phyloP scores from a whole-genome alignment of 768 basidiomycete genomes.

The Fistulinella prunicolor region DNA sequence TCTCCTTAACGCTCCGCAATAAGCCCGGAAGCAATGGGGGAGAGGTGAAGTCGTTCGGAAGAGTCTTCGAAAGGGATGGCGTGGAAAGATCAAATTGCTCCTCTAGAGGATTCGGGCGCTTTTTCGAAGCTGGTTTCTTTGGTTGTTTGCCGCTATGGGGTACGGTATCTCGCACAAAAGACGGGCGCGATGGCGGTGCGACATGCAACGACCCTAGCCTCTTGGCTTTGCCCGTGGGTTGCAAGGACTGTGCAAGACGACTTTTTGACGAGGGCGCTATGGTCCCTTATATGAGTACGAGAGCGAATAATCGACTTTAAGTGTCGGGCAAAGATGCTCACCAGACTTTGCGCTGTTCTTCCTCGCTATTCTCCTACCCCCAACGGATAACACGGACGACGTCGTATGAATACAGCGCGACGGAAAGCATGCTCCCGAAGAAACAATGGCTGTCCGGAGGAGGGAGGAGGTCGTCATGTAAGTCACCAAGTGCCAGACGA shows the following conservation, averaged over 20 bases:
- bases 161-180: conserved; percentile 15
- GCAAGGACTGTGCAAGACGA: conserved; percentile 27
- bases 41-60: conserved; percentile 51
- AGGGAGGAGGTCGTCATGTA: conserved; percentile 5
- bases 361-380: conserved; percentile 11
- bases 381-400: conserved; percentile 5
- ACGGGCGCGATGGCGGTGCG: conserved; percentile 15
- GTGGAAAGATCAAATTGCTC: conserved; percentile 38
- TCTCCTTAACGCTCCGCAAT: conserved; percentile 50
- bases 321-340: conserved; percentile 5
- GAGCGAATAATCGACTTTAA: too few relatives aligned
- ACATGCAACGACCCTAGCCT: conserved; percentile 26
- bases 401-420: conserved; percentile 10
- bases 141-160: conserved; percentile 20
- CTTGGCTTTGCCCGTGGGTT: conserved; percentile 26
- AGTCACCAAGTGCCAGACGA: background rate
- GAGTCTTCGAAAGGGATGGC: conserved; percentile 18
- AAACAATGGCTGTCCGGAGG: conserved; percentile 4
- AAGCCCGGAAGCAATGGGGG: conserved; percentile 71
- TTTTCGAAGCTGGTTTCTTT: background rate
- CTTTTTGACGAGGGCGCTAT: conserved; percentile 24
- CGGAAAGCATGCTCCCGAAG: background rate
- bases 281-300: background rate
- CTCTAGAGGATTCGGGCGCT: conserved; percentile 26
- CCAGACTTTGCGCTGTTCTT: conserved; percentile 12